A percentile compares a stretch with the other conserved stretches of the same genome.
These are phyloP conservation scores for Cyclaneusma minus DNA, from an alignment of 2,329 filamentous ascomycete genomes.

Conservation along the genomic window DNA sequence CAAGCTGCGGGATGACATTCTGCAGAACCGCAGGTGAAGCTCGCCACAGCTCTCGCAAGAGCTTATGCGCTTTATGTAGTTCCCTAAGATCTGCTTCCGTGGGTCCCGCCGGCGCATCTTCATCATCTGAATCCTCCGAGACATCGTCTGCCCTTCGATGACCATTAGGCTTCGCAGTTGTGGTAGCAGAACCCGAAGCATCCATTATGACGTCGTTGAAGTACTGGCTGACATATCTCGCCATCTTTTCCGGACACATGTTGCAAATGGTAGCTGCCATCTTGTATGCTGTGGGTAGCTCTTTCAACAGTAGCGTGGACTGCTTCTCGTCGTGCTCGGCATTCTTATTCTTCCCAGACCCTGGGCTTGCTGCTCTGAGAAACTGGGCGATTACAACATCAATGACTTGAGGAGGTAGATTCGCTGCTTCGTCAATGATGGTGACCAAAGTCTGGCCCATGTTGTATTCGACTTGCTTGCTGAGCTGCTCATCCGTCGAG, in stretches of 20 bases:
- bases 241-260: constrained; percentile 82
- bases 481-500: constrained; percentile 63
- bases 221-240: constrained; percentile 84
- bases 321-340: constrained; percentile 56
- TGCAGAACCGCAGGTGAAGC: constrained; percentile 76
- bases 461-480: constrained; percentile 86
- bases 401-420: constrained; percentile 66
- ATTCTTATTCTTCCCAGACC: constrained; percentile 35
- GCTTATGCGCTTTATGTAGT: constrained; percentile 72
- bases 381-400: constrained; percentile 95
- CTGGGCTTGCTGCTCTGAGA: constrained; percentile 65
- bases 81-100: constrained; percentile 78
- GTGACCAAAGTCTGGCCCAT: constrained; percentile 76
- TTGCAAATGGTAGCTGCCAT: constrained; percentile 95
- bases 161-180: constrained; percentile 31
- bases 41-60: constrained; percentile 87
- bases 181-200: constrained; percentile 44
- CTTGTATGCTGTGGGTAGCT: constrained; percentile 83
- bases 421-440: constrained; percentile 71
- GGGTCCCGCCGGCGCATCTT: constrained; percentile 42
- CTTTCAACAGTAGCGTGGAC: constrained; percentile 69
- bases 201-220: constrained; percentile 95
- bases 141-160: constrained; percentile 31
- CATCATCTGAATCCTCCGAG: constrained; percentile 46
- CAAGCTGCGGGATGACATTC: constrained; percentile 86